phyloP scores from a whole-genome alignment of 2,329 filamentous ascomycete species.

The Fusarium nelsonii region DNA sequence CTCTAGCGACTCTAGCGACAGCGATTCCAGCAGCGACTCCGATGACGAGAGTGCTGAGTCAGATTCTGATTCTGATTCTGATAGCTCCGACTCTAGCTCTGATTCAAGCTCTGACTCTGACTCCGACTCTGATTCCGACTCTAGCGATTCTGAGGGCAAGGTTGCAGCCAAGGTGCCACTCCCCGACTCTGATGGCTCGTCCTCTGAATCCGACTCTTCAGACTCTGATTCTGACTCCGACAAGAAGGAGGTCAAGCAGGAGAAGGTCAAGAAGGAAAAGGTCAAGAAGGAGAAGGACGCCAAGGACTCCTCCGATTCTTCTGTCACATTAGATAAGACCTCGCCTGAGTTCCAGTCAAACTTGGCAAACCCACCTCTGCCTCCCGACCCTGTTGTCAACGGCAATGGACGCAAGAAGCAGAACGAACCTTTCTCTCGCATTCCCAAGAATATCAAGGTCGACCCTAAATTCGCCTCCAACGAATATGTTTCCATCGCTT shows the following conservation, averaged over 20 bases:
- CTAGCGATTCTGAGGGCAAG: slow-evolving; percentile 52
- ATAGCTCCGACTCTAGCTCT: slow-evolving; percentile 47
- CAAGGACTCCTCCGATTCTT: slow-evolving; percentile 58
- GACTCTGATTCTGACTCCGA: slow-evolving; percentile 48
- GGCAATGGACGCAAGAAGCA: slow-evolving; percentile 60
- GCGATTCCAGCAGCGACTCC: slow-evolving; percentile 48
- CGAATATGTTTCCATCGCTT: slow-evolving; percentile 84
- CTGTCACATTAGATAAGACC: slow-evolving; percentile 64
- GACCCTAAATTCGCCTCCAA: slow-evolving; percentile 81
- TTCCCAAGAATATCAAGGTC: slow-evolving; percentile 75
- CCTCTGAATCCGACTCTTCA: slow-evolving; percentile 49
- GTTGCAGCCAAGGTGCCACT: slow-evolving; percentile 58
- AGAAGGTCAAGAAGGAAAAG: slow-evolving; percentile 43
- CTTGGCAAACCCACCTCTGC: slow-evolving; percentile 62
- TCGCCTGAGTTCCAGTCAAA: slow-evolving; percentile 57
- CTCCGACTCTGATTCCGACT: slow-evolving; percentile 56
- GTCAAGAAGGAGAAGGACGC: slow-evolving; percentile 32
- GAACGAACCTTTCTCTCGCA: slow-evolving; percentile 81
- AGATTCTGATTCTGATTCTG: slow-evolving; percentile 48
- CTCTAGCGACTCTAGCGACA: slow-evolving; percentile 47
- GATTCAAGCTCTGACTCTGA: slow-evolving; percentile 50
- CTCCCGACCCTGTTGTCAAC: slow-evolving; percentile 60
- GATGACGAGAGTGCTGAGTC: slow-evolving; percentile 55
- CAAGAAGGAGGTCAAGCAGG: slow-evolving; percentile 41
- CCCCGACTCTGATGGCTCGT: slow-evolving; percentile 57